phyloP scores from a whole-genome alignment of 2,329 filamentous ascomycete species.

The Cordyceps pruinosa region DNA sequence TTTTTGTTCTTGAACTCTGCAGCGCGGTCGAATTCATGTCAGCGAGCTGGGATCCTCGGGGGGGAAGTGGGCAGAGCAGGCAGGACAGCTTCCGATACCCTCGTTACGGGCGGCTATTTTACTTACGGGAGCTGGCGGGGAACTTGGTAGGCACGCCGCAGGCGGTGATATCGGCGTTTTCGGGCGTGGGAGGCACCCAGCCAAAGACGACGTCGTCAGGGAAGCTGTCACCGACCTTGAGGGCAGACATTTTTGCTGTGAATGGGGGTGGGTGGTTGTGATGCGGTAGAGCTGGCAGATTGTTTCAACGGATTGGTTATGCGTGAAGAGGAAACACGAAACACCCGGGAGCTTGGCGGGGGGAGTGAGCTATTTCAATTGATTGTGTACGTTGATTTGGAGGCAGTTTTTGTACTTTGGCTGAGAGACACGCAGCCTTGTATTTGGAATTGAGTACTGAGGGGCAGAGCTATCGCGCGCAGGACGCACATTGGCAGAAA shows the following conservation, averaged over 20 bases:
- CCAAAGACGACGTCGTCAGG: constrained; percentile 75
- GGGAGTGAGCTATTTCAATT: constrained; percentile 3
- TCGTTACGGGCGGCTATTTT: constrained; percentile 4
- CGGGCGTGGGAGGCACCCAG: constrained; percentile 70
- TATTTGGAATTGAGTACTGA: constrained; percentile 9
- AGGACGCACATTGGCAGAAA: neutral
- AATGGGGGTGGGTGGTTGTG: neutral
- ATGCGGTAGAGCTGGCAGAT: constrained; percentile 3
- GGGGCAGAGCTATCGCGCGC: neutral
- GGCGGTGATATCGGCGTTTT: constrained; percentile 59
- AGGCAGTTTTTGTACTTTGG: neutral
- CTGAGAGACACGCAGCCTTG: constrained; percentile 2
- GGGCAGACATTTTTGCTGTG: constrained; percentile 45
- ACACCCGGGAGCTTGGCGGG: neutral
- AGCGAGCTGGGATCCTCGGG: neutral
- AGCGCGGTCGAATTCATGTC: neutral
- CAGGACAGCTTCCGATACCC: neutral
- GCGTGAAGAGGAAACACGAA: neutral
- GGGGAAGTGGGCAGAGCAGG: too few relatives aligned
- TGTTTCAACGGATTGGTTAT: neutral
- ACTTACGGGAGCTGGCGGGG: constrained; percentile 66
- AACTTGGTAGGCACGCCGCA: constrained; percentile 75
- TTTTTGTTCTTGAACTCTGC: constrained; percentile 51
- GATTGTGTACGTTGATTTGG: neutral
- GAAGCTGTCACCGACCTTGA: constrained; percentile 78